Evolutionary conservation across 495 filamentous ascomycete species (phyloP).

Genomic region (Podospora bellae-mahoneyi): DNA sequence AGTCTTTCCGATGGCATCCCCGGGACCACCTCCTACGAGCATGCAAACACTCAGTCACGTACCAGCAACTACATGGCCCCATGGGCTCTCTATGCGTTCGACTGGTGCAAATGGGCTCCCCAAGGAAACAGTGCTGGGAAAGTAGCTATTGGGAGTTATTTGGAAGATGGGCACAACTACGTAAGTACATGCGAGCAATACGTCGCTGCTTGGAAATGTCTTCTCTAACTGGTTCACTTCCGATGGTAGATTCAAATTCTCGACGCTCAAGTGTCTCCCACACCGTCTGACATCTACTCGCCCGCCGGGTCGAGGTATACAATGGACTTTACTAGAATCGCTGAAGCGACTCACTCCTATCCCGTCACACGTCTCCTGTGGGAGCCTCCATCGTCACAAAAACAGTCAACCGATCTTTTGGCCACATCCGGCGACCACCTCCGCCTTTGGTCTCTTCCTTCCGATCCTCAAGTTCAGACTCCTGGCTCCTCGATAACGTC

Average conservation of each 20-base stretch:
- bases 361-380: conserved; percentile 94
- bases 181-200: conserved; percentile 48
- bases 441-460: conserved; percentile 82
- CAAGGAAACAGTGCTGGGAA: conserved; percentile 78
- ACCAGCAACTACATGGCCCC: conserved; percentile 87
- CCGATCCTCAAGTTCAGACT: conserved; percentile 48
- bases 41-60: conserved; percentile 47
- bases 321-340: conserved; percentile 90
- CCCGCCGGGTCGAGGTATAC: conserved; percentile 68
- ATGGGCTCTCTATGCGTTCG: conserved; percentile 92
- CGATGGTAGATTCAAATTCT: conserved; percentile 87
- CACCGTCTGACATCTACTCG: conserved; percentile 65
- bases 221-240: background rate
- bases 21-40: conserved; percentile 53
- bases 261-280: conserved; percentile 73
- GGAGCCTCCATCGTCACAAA: conserved; percentile 96
- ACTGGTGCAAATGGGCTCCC: conserved; percentile 99
- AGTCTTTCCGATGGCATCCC: conserved; percentile 63
- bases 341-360: conserved; percentile 96
- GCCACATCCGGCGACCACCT: conserved; percentile 97
- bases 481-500: conserved; percentile 72
- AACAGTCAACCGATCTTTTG: conserved; percentile 91
- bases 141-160: conserved; percentile 89
- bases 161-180: conserved; percentile 97
- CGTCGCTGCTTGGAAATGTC: background rate